Base-by-base conservation (phyloP, 805 yeast genomes). In the Kluyveromyces lactis region DNA sequence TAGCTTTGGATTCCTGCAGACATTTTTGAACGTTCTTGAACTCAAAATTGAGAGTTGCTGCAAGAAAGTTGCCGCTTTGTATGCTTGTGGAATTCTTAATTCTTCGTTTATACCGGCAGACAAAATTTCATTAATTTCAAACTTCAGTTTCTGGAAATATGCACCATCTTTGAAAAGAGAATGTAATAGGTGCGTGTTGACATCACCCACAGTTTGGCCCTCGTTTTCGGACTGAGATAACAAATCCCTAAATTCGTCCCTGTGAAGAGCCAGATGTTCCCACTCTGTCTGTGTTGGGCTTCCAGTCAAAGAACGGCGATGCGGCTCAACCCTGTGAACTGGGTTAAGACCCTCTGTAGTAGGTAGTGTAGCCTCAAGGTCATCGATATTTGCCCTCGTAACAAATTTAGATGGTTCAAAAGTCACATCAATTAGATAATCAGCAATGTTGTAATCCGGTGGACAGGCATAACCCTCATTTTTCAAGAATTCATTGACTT, bases 1-100 rank as follows among this genome's bases (percentile, higher is more conserved):
- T n/a, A 92, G 68, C 63, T 77, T 81, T 8, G 98, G 98, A 61
- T 89, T 89, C 56, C 98, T 72, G 67, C 89, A 90, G 33, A 87
- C 71, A 60, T 92, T 92, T 54, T 86, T 87, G 68, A 92, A 90
- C 0, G 96, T 83, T 53, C 98, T 72, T 15, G 86, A 80, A 6
- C 89, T 77, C 38, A 92, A 64, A 43, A 92, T 79, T n/a, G 67
- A 42, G 31, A 87, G 63, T 56, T 92, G 97, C 12, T 73, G 68
- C 3, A 65, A 44, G 47, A 86, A 67, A 0, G 75, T 64, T 1
- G 95, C 92, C 41, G 57, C 44, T 28, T 45, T 21, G 33, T 42
- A 31, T 4, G 44, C 41, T 21, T 42, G 31, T n/a, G 52, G 49
- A 11, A 46, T 15, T 21, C 42, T 28, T 32, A 29, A 15, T 8